A percentile compares a stretch with the other conserved stretches of the same genome.
phyloP scores from a whole-genome alignment of 2,329 filamentous ascomycete species.

The Dichotomopilus funicola region DNA sequence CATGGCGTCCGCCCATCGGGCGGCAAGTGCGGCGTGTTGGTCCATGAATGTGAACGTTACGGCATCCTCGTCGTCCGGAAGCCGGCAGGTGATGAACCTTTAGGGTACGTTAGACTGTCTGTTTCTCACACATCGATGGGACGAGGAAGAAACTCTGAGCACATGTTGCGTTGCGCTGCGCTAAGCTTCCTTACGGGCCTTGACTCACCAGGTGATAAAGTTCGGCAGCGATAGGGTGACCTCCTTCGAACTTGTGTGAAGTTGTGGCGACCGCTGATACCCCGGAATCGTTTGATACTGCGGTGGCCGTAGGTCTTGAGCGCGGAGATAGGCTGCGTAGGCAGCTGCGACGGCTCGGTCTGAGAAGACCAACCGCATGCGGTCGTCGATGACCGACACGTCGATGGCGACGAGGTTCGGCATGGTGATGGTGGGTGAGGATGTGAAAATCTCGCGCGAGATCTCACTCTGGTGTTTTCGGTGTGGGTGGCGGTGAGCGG shows the following conservation, averaged over 20 bases:
- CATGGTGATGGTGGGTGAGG: constrained; percentile 11
- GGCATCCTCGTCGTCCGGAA: constrained; percentile 24
- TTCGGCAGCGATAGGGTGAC: constrained; percentile 21
- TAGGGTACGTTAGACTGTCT: no score
- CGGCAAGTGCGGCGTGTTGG: constrained; percentile 14
- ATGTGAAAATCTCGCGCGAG: background rate
- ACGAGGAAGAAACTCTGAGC: no score
- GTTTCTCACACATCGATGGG: no score
- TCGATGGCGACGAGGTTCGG: constrained; percentile 23
- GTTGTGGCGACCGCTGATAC: constrained; percentile 19
- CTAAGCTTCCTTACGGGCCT: background rate
- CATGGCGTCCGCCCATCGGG: constrained; percentile 20
- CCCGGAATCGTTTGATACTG: constrained; percentile 14
- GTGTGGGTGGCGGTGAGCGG: no score
- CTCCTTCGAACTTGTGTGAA: constrained; percentile 16
- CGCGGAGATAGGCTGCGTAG: constrained; percentile 22
- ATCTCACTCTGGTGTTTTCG: background rate
- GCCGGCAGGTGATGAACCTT: constrained; percentile 26
- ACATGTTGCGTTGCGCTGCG: no score
- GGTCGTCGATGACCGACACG: constrained; percentile 22
- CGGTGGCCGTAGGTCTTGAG: constrained; percentile 16
- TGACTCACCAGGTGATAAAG: constrained; percentile 21
- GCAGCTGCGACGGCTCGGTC: constrained; percentile 22
- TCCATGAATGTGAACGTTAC: constrained; percentile 23
- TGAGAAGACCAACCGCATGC: constrained; percentile 23